Evolutionary conservation across 331 rosid species (phyloP).

Genomic region (Quercus lobata): DNA sequence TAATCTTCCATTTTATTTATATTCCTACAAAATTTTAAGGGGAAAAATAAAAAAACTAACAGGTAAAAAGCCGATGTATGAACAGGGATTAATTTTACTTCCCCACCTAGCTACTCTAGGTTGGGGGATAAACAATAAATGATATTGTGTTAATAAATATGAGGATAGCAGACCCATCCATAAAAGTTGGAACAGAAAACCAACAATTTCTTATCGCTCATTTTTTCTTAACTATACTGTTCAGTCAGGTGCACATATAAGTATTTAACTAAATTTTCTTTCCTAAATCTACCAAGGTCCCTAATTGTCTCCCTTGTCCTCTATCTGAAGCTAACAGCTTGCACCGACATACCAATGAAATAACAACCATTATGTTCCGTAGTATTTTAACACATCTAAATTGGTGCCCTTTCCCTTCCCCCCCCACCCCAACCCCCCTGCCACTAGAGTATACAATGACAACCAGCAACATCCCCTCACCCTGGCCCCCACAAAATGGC

Average conservation of each 20-base stretch:
- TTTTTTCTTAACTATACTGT: background rate
- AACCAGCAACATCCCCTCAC: background rate
- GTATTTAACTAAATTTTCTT: background rate
- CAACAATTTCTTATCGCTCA: background rate
- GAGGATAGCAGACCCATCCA: background rate
- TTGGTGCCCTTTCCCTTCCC: too few relatives aligned
- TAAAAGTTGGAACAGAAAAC: background rate
- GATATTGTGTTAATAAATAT: background rate
- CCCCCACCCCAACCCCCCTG: too few relatives aligned
- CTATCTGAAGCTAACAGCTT: background rate
- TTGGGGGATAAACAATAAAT: background rate
- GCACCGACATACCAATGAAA: too few relatives aligned
- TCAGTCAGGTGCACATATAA: background rate
- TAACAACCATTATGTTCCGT: too few relatives aligned
- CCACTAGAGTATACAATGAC: too few relatives aligned
- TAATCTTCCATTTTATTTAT: conserved; percentile 75
- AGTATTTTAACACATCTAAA: too few relatives aligned
- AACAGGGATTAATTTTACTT: too few relatives aligned
- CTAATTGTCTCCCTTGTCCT: background rate
- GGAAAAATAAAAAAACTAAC: background rate
- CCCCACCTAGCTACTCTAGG: too few relatives aligned
- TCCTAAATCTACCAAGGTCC: background rate
- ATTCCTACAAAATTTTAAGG: conserved; percentile 46
- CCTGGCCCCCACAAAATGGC: background rate
- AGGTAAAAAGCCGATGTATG: background rate